Conservation (phyloP, 768 basidiomycete species). For the Strobilomyces echinocephalus region DNA sequence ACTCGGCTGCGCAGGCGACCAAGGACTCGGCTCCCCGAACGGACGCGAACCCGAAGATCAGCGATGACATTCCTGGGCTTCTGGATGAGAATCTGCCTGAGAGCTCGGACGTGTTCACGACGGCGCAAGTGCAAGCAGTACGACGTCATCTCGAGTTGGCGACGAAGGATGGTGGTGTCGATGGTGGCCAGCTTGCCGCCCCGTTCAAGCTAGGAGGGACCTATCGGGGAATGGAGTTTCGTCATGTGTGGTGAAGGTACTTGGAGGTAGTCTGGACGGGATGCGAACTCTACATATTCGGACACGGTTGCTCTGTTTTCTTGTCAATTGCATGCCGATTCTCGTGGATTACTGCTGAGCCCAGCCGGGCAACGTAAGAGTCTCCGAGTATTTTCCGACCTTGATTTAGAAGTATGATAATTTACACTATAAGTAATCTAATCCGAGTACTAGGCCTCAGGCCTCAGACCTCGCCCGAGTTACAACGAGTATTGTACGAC, state of each 20-base stretch:
- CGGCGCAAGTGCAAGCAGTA: slow-evolving; percentile 13
- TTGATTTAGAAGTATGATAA: not conserved
- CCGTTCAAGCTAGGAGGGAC: slow-evolving; percentile 21
- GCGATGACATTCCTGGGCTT: not conserved
- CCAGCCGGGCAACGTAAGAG: not conserved
- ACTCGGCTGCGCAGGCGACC: not conserved
- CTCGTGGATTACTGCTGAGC: not conserved
- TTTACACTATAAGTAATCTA: too few relatives aligned
- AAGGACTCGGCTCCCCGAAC: not conserved
- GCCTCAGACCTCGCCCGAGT: too few relatives aligned
- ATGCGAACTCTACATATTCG: not conserved
- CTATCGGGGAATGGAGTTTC: slow-evolving; percentile 20
- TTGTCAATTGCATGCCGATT: not conserved
- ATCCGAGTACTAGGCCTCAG: too few relatives aligned
- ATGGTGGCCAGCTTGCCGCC: slow-evolving; percentile 10
- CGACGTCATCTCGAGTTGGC: slow-evolving; percentile 10
- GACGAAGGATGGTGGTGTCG: slow-evolving; percentile 1
- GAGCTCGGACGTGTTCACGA: slow-evolving; percentile 8
- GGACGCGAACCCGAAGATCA: not conserved
- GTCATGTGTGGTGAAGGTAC: slow-evolving; percentile 22
- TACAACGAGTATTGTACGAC: too few relatives aligned
- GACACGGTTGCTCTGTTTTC: not conserved
- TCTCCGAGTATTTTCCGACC: not conserved
- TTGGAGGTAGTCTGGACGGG: not conserved
- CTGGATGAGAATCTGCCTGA: not conserved